These are phyloP conservation scores for Sugiyamaella xylanicola DNA, from an alignment of 1,139 yeast species.

Conservation along the genomic window DNA sequence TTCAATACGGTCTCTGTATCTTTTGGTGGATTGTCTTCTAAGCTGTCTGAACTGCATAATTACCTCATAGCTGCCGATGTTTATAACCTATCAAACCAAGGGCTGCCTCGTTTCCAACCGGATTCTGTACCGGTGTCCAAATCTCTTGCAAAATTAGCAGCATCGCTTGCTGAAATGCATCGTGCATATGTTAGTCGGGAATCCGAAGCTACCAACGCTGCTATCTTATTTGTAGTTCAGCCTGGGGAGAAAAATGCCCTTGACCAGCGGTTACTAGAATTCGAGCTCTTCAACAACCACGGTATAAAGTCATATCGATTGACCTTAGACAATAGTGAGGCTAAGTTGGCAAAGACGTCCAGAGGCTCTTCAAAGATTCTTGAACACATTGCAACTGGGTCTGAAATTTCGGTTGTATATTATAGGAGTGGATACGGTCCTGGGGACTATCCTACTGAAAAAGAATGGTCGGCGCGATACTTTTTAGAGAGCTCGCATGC, in stretches of 20 bases:
- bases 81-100: conserved; percentile 30
- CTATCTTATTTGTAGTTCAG: conserved; percentile 81
- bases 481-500: conserved; percentile 73
- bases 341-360: conserved; percentile 42
- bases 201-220: conserved; percentile 43
- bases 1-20: conserved; percentile 95
- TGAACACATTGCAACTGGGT: conserved; percentile 54
- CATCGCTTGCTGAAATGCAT: conserved; percentile 71
- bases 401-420: conserved; percentile 84
- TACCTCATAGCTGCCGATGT: conserved; percentile 43
- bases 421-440: conserved; percentile 91
- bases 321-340: conserved; percentile 61
- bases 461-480: conserved; percentile 77
- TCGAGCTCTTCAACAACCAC: conserved; percentile 58
- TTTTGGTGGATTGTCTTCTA: conserved; percentile 85
- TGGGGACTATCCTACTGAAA: conserved; percentile 59
- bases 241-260: conserved; percentile 83
- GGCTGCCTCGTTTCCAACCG: conserved; percentile 35
- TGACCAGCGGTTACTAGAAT: conserved; percentile 87
- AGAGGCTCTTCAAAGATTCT: conserved; percentile 37
- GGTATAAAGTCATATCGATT: conserved; percentile 65
- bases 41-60: conserved; percentile 74
- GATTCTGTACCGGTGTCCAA: conserved; percentile 66
- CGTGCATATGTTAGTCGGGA: conserved; percentile 47
- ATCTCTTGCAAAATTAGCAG: conserved; percentile 62